These are phyloP conservation scores for Panicum virgatum DNA, from an alignment of 202 grass and related monocot genomes.

Conservation along the genomic window DNA sequence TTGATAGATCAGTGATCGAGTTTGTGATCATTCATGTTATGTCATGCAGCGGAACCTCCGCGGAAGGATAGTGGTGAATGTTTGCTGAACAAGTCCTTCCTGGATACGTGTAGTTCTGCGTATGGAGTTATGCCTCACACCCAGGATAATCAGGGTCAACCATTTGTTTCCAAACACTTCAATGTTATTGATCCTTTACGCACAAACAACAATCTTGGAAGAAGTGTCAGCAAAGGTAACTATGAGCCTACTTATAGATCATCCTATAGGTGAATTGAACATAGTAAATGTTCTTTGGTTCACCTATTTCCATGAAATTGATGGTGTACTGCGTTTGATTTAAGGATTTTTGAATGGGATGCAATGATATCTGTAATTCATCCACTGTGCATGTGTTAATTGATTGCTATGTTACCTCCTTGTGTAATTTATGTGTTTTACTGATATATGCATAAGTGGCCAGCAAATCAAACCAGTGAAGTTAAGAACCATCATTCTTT, in stretches of 20 bases:
- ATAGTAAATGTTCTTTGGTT: constrained; percentile 25
- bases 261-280: constrained; percentile 19
- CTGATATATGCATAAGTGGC: not conserved
- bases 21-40: constrained; percentile 35
- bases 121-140: constrained; percentile 60
- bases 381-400: not conserved
- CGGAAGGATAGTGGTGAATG: constrained; percentile 61
- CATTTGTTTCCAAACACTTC: constrained; percentile 91
- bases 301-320: not conserved
- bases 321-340: constrained; percentile 22
- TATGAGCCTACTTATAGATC: not conserved
- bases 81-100: constrained; percentile 68
- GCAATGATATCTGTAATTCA: constrained; percentile 2
- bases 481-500: constrained; percentile 11
- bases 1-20: constrained; percentile 22
- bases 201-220: constrained; percentile 88
- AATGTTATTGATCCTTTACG: constrained; percentile 95
- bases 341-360: not conserved
- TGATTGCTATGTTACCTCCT: constrained; percentile 1
- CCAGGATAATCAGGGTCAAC: constrained; percentile 64
- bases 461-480: not conserved
- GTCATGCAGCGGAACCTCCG: constrained; percentile 72
- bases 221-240: constrained; percentile 93
- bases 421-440: constrained; percentile 9
- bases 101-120: constrained; percentile 49